phyloP scores from a whole-genome alignment of 2,329 filamentous ascomycete species.

The Calonectria honghensis region DNA sequence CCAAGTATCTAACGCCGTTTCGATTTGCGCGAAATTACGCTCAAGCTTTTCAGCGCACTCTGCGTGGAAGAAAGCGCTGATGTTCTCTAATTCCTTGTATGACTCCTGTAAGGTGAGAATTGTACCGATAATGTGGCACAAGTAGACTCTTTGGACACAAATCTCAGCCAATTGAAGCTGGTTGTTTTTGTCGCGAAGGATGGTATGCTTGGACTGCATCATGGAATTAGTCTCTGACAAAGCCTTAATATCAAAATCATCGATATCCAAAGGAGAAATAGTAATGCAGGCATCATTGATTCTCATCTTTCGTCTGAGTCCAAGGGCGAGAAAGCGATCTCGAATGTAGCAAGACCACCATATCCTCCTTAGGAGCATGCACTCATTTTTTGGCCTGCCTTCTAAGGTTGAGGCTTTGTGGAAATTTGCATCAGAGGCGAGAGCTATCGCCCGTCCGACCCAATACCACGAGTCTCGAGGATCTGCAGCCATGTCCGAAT shows the following conservation, averaged over 20 bases:
- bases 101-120: conserved; percentile 4
- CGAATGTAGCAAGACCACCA: conserved; percentile 21
- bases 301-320: conserved; percentile 8
- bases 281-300: conserved; percentile 4
- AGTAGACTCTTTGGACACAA: background rate
- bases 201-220: background rate
- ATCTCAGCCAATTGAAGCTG: conserved; percentile 17
- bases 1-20: conserved; percentile 9
- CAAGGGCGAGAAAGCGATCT: conserved; percentile 17
- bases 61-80: conserved; percentile 1
- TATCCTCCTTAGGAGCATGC: conserved; percentile 13
- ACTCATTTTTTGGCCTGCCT: background rate
- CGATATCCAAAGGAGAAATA: background rate
- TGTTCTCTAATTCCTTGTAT: background rate
- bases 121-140: conserved; percentile 3
- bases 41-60: conserved; percentile 4
- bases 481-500: conserved; percentile 7
- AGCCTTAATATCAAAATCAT: conserved; percentile 13
- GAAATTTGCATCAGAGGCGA: background rate
- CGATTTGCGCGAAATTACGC: background rate
- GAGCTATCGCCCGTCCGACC: conserved; percentile 7
- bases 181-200: conserved; percentile 3
- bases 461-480: conserved; percentile 15
- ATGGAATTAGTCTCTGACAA: conserved; percentile 8
- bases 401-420: background rate